These are phyloP conservation scores for Cichorium intybus DNA, from an alignment of 140 eudicot species.

Conservation along the genomic window DNA sequence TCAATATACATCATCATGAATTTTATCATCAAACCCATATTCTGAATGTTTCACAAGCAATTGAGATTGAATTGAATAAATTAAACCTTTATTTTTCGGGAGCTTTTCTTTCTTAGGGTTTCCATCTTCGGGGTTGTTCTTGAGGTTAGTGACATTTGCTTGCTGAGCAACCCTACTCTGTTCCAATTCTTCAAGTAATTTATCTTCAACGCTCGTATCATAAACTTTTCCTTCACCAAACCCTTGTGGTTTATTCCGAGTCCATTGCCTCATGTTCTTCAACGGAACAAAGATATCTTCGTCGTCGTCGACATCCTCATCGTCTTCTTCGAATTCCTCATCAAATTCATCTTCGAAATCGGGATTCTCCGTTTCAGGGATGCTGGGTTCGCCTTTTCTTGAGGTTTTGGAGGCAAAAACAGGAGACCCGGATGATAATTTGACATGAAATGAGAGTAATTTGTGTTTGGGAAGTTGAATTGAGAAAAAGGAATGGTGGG, in stretches of 20 bases:
- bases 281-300: constrained; percentile 56
- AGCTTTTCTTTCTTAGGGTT: constrained; percentile 35
- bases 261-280: constrained; percentile 61
- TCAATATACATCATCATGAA: no score
- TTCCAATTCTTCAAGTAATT: constrained; percentile 71
- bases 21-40: not conserved
- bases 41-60: not conserved
- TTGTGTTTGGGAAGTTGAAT: constrained; percentile 22
- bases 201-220: constrained; percentile 84
- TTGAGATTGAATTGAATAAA: not conserved
- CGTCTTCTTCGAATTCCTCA: constrained; percentile 29
- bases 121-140: constrained; percentile 39
- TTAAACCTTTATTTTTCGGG: constrained; percentile 49
- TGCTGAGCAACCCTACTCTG: constrained; percentile 76
- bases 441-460: constrained; percentile 22
- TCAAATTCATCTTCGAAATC: constrained; percentile 48
- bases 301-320: constrained; percentile 25
- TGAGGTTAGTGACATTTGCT: constrained; percentile 71
- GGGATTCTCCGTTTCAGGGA: constrained; percentile 23
- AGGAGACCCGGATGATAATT: constrained; percentile 34
- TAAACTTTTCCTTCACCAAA: constrained; percentile 90
- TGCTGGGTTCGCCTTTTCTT: constrained; percentile 9
- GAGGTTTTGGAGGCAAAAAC: constrained; percentile 40
- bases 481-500: constrained; percentile 23
- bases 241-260: constrained; percentile 62